phyloP scores from a whole-genome alignment of 805 yeast species.

The Debaryomyces prosopidis region DNA sequence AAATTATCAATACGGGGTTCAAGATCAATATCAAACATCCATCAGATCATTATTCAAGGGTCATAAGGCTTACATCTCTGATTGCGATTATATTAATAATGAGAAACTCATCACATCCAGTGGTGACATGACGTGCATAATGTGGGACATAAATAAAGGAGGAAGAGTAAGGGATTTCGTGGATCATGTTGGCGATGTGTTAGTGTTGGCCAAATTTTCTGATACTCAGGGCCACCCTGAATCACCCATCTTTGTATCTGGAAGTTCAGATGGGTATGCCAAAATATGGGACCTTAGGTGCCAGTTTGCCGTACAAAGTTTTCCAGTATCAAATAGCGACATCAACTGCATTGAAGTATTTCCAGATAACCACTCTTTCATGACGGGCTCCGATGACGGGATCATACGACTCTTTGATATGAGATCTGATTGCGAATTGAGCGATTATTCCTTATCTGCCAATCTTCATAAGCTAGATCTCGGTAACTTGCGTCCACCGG shows the following conservation, averaged over 20 bases:
- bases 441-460: constrained; percentile 40
- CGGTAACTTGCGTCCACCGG: background rate
- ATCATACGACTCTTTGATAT: constrained; percentile 68
- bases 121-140: constrained; percentile 77
- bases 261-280: constrained; percentile 69
- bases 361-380: constrained; percentile 70
- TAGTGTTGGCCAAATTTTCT: constrained; percentile 39
- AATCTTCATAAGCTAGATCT: background rate
- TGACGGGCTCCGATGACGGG: constrained; percentile 81
- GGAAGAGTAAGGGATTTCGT: constrained; percentile 51
- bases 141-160: constrained; percentile 78
- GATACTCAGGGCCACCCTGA: constrained; percentile 11
- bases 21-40: constrained; percentile 14
- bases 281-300: constrained; percentile 66
- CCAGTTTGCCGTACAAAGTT: constrained; percentile 47
- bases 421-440: constrained; percentile 71
- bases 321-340: constrained; percentile 62
- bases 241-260: constrained; percentile 48
- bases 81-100: constrained; percentile 64
- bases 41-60: constrained; percentile 66
- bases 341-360: constrained; percentile 59
- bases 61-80: constrained; percentile 80
- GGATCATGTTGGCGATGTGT: constrained; percentile 74
- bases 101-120: constrained; percentile 63
- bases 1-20: constrained; percentile 12